Evolutionary conservation across 192 early-diverging fungal species (phyloP).

Genomic region (Kappamyces sp.): DNA sequence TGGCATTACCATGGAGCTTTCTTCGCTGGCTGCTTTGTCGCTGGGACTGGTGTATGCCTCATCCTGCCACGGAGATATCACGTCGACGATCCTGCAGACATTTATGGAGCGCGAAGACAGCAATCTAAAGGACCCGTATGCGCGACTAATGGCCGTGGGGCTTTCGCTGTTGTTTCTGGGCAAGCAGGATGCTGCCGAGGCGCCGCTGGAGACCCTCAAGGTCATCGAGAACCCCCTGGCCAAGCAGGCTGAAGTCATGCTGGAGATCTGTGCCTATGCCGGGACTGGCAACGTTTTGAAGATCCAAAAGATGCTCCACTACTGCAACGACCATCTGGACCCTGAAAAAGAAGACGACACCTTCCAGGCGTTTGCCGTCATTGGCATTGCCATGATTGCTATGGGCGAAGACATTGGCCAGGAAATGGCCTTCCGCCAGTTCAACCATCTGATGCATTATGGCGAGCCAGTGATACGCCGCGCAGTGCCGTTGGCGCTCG

Average conservation of each 20-base stretch:
- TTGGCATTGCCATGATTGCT: slow-evolving; percentile 91
- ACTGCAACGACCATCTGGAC: slow-evolving; percentile 93
- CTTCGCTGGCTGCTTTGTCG: slow-evolving; percentile 81
- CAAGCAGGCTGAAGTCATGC: slow-evolving; percentile 79
- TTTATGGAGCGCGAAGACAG: slow-evolving; percentile 91
- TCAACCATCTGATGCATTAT: slow-evolving; percentile 99
- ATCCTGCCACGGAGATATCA: slow-evolving; percentile 81
- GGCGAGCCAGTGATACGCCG: slow-evolving; percentile 92
- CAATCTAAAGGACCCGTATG: slow-evolving; percentile 79
- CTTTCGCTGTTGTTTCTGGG: slow-evolving; percentile 84
- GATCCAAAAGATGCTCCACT: slow-evolving; percentile 92
- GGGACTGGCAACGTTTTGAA: slow-evolving; percentile 96
- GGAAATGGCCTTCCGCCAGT: slow-evolving; percentile 91
- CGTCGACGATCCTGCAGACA: slow-evolving; percentile 83
- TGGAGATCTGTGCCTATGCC: slow-evolving; percentile 85
- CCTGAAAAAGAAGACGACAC: slow-evolving; percentile 76
- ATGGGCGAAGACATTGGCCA: slow-evolving; percentile 96
- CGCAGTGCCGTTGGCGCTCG: slow-evolving; percentile 91
- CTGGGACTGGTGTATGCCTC: slow-evolving; percentile 92
- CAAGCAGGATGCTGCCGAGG: slow-evolving; percentile 84
- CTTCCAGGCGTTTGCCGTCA: slow-evolving; percentile 90
- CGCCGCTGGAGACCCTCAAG: slow-evolving; percentile 88
- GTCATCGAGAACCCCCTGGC: slow-evolving; percentile 90
- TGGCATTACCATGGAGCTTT: slow-evolving; percentile 76
- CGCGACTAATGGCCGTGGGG: slow-evolving; percentile 90